Percentiles rank a stretch among this genome's conserved stretches.
Conservation (phyloP, 1,284 basidiomycete species). For the Cutaneotrichosporon daszewskae region DNA sequence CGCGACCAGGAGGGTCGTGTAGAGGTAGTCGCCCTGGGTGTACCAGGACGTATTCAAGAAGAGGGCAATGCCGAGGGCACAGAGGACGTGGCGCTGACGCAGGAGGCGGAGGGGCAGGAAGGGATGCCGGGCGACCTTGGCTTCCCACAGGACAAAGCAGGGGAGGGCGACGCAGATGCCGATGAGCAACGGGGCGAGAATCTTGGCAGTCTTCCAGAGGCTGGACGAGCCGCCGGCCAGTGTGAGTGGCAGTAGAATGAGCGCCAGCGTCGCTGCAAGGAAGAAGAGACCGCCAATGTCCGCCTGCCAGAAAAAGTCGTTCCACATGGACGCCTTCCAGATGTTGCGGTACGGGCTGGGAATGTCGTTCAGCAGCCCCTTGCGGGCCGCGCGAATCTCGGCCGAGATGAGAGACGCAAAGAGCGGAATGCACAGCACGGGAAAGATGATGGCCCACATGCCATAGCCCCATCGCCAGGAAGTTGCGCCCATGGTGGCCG, state of each 20-base stretch:
- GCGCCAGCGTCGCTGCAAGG: slow-evolving; percentile 16
- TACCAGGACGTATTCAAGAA: slow-evolving; percentile 48
- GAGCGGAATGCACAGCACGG: slow-evolving; percentile 40
- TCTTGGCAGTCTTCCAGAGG: slow-evolving; percentile 36
- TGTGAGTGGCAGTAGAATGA: slow-evolving; percentile 45
- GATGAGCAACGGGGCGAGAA: slow-evolving; percentile 45
- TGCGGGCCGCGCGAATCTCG: slow-evolving; percentile 23
- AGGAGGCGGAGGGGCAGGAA: slow-evolving; percentile 45
- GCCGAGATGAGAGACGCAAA: slow-evolving; percentile 37
- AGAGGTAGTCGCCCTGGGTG: slow-evolving; percentile 44
- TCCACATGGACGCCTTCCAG: slow-evolving; percentile 13
- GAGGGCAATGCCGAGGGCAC: slow-evolving; percentile 41
- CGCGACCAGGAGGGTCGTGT: slow-evolving; percentile 44
- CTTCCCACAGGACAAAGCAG: slow-evolving; percentile 46
- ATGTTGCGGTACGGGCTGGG: slow-evolving; percentile 27
- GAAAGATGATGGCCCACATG: slow-evolving; percentile 50
- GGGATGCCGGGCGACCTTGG: slow-evolving; percentile 40
- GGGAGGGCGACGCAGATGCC: slow-evolving; percentile 43
- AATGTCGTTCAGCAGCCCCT: slow-evolving; percentile 25
- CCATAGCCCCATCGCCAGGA: slow-evolving; percentile 49
- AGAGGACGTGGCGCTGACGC: slow-evolving; percentile 44
- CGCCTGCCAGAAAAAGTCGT: slow-evolving; percentile 47
- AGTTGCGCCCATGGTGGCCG: slow-evolving; percentile 11
- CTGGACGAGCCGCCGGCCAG: slow-evolving; percentile 33
- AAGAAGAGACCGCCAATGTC: slow-evolving; percentile 45